Percentiles rank a stretch among this genome's conserved stretches.
Conservation (phyloP, 2,329 filamentous ascomycete species). For the Calonectria fujianensis region DNA sequence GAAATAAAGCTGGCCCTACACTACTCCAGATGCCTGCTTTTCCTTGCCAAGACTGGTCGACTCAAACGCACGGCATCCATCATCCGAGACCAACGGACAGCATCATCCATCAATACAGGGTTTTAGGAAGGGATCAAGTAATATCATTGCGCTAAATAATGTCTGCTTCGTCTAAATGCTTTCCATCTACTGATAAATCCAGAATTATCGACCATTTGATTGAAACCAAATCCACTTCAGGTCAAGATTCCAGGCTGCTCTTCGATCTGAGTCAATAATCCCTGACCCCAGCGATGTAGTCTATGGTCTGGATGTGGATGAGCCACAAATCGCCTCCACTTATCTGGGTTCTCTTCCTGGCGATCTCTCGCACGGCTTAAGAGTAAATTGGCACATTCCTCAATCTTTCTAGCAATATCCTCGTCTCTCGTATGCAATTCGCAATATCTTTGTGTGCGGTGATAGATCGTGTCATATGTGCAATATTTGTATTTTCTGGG, state of each 20-base stretch:
- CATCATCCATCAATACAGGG: no score
- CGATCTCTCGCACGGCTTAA: conserved; percentile 1
- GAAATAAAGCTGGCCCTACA: no score
- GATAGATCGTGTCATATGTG: conserved; percentile 16
- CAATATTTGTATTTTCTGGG: conserved; percentile 13
- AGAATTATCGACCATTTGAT: not conserved
- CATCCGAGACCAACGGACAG: no score
- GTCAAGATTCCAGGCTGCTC: not conserved
- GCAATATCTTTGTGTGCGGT: conserved; percentile 5
- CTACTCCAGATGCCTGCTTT: no score
- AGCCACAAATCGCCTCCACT: conserved; percentile 8
- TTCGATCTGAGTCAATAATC: not conserved
- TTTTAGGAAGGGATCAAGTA: not conserved
- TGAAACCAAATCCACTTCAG: not conserved
- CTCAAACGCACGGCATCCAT: no score
- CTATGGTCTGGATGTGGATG: conserved; percentile 9
- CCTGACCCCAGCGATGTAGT: not conserved
- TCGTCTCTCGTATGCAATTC: not conserved
- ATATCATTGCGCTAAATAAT: not conserved
- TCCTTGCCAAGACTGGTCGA: no score
- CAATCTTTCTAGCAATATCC: not conserved
- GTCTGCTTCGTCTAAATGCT: not conserved
- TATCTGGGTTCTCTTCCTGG: not conserved
- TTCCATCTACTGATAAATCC: not conserved
- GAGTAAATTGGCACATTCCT: not conserved